Base-by-base conservation (phyloP, 2,329 filamentous ascomycete genomes). In the Arthrinium puccinioides region DNA sequence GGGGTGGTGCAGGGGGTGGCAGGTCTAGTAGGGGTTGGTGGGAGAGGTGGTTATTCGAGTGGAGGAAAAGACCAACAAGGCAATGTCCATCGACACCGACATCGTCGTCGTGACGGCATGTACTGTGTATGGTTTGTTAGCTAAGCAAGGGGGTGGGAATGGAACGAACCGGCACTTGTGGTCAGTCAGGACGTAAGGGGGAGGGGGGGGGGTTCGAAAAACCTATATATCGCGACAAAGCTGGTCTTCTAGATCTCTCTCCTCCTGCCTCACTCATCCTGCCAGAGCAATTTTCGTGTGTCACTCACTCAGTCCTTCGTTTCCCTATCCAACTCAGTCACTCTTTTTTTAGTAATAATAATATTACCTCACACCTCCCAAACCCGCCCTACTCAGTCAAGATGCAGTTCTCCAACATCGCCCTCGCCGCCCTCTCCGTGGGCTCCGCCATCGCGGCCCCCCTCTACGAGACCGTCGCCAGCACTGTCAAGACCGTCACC, bases 351-450 rank as follows among this genome's bases (percentile, higher is more conserved):
- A 29, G 18, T 36, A 32, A 27, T 38, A 16, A n/a, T 33, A 41
- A 19, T 10, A n/a, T 14, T 40, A 19, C 20, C n/a, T 16, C 20
- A 35, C 37, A 32, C 37, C 42, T 23, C 21, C 28, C 39, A 36
- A 18, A 15, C 39, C 29, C 18, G 24, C 33, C 38, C 33, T n/a
- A 34, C 37, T 43, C 41, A 39, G 40, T 32, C 44, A 57, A 40
- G 41, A 59, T 59, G 55, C 53, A 54, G 49, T 56, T 57, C 54
- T 44, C 49, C 38, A 56, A 40, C 40, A 46, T 54, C 47, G 45
- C 47, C 37, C 42, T 56, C 33, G 50, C 51, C 41, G 54, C 54
- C 41, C 44, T 57, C 40, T 51, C 55, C 21, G 27, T 55, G 32
- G 53, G 54, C 49, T 53, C 53, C 43, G 52, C 54, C 44, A 33